A percentile compares a stretch with the other conserved stretches of the same genome.
These are phyloP conservation scores for Acarospora socialis DNA, from an alignment of 2,329 filamentous ascomycete species.

Conservation along the genomic window DNA sequence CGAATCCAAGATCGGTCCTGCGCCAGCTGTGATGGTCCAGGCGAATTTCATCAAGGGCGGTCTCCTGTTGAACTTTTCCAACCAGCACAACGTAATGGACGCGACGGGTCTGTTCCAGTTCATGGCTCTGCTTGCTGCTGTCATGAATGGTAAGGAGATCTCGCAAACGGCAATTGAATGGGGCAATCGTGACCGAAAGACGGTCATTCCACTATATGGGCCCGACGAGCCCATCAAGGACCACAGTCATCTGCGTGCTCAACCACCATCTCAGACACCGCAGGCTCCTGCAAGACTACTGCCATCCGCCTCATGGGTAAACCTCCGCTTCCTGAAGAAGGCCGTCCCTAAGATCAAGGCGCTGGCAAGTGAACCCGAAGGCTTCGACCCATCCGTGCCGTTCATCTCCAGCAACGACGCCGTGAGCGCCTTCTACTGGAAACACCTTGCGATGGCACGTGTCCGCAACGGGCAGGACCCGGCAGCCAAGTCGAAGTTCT, in stretches of 20 bases:
- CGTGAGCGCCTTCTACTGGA: constrained; percentile 23
- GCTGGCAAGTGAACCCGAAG: constrained; percentile 12
- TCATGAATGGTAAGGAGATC: constrained; percentile 8
- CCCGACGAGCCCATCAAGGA: constrained; percentile 9
- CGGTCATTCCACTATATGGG: constrained; percentile 11
- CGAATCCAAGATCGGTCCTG: constrained; percentile 8
- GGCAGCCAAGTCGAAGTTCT: constrained; percentile 16
- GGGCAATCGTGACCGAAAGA: constrained; percentile 13
- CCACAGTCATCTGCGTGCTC: constrained; percentile 11
- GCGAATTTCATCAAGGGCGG: constrained; percentile 17
- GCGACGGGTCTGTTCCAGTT: constrained; percentile 15
- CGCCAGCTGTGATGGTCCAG: constrained; percentile 17
- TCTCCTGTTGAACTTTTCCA: constrained; percentile 15
- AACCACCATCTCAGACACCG: no score
- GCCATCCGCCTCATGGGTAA: no score
- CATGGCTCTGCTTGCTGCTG: constrained; percentile 10
- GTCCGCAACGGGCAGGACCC: constrained; percentile 11
- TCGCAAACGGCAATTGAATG: constrained; percentile 9
- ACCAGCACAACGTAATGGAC: constrained; percentile 19
- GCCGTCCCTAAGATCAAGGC: constrained; percentile 13
- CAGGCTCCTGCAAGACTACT: no score
- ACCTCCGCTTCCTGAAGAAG: no score
- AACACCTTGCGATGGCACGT: constrained; percentile 17
- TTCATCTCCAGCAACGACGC: constrained; percentile 20
- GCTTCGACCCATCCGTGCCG: constrained; percentile 14